Evolutionary conservation across 768 basidiomycete genomes (phyloP).

Genomic region (Paxillus involutus): DNA sequence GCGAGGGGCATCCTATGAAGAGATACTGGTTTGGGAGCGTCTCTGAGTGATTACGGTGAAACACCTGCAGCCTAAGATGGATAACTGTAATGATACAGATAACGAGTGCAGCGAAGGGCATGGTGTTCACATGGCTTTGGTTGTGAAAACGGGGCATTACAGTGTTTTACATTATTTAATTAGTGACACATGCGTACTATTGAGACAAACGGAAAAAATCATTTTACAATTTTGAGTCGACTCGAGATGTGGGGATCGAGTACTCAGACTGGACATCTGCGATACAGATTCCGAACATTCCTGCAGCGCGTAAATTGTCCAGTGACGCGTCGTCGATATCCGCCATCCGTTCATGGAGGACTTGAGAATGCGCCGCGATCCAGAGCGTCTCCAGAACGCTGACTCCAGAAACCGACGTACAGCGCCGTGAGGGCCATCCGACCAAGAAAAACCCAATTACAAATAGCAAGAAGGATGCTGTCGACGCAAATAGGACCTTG

Average conservation of each 20-base stretch:
- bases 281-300: constrained; percentile 8
- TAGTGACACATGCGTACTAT: not conserved
- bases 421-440: not conserved
- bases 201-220: not conserved
- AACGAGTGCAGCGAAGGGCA: too few species aligned
- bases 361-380: constrained; percentile 5
- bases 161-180: too few species aligned
- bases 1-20: constrained; percentile 78
- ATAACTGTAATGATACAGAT: too few species aligned
- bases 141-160: too few species aligned
- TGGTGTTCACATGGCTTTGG: too few species aligned
- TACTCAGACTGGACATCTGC: not conserved
- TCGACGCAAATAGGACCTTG: constrained; percentile 4
- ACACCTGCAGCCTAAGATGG: too few species aligned
- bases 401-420: not conserved
- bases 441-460: not conserved
- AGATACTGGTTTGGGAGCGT: constrained; percentile 76
- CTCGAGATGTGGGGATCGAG: too few species aligned
- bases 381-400: constrained; percentile 15
- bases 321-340: not conserved
- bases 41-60: not conserved
- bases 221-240: not conserved
- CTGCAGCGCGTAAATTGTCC: constrained; percentile 2
- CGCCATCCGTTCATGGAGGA: constrained; percentile 1
- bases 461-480: constrained; percentile 5